Evolutionary conservation across 2,329 filamentous ascomycete genomes (phyloP).

Genomic region (Xylariaceae sp.): DNA sequence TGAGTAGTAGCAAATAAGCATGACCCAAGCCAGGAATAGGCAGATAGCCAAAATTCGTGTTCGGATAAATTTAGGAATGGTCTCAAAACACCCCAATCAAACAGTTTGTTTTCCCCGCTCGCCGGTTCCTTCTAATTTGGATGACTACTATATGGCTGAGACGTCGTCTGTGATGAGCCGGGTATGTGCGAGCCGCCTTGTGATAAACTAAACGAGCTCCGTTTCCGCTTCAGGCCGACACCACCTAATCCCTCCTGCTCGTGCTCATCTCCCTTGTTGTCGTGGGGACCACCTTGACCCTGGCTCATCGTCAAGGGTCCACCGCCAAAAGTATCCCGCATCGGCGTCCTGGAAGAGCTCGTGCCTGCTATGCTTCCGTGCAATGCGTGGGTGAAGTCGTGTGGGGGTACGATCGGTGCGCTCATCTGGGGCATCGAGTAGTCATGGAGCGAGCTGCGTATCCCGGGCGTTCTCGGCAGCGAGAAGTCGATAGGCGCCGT

Average conservation of each 20-base stretch:
- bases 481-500: constrained; percentile 50
- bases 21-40: too few species aligned
- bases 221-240: constrained; percentile 27
- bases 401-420: constrained; percentile 47
- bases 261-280: constrained; percentile 28
- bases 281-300: constrained; percentile 22
- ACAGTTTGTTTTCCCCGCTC: too few species aligned
- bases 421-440: constrained; percentile 51
- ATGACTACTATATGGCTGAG: constrained; percentile 28
- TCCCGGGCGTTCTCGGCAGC: constrained; percentile 38
- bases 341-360: constrained; percentile 37
- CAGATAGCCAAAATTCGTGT: too few species aligned
- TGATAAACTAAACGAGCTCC: constrained; percentile 29
- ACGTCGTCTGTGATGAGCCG: constrained; percentile 18
- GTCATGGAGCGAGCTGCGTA: constrained; percentile 35
- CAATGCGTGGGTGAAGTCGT: constrained; percentile 47
- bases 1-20: too few species aligned
- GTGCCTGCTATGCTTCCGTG: constrained; percentile 35
- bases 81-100: too few species aligned
- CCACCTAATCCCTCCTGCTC: constrained; percentile 24
- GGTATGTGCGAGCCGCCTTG: constrained; percentile 21
- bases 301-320: constrained; percentile 25
- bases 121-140: too few species aligned
- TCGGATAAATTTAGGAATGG: too few species aligned
- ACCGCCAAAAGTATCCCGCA: constrained; percentile 40